Conservation (phyloP, 1,139 yeast species). For the Groenewaldozyma sp. region DNA sequence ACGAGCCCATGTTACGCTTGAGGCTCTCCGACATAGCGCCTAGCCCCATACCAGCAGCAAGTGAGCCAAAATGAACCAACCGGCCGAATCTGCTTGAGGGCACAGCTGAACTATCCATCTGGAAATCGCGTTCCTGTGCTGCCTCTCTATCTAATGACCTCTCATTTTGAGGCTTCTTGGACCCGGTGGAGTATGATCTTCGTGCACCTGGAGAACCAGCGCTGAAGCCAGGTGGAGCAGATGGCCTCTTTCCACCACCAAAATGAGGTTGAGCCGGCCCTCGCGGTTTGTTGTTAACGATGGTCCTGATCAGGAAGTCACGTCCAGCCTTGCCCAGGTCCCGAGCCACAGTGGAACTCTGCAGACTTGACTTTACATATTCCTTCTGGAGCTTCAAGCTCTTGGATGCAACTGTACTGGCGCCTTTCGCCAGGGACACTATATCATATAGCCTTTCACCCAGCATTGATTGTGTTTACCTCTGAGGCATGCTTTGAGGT, state of each 20-base stretch:
- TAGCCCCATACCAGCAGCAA: constrained; percentile 86
- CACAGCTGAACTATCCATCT: constrained; percentile 56
- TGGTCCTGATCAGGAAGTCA: too few species aligned
- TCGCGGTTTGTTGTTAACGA: too few species aligned
- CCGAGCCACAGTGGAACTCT: background rate
- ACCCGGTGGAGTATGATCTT: constrained; percentile 1
- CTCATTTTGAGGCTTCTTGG: background rate
- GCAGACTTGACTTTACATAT: background rate
- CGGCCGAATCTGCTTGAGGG: constrained; percentile 83
- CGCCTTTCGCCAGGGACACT: background rate
- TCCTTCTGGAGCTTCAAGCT: background rate
- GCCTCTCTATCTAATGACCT: constrained; percentile 2
- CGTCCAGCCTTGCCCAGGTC: background rate
- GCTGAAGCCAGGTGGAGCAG: too few species aligned
- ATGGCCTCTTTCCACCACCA: too few species aligned
- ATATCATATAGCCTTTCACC: background rate
- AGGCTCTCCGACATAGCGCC: constrained; percentile 78
- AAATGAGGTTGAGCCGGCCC: too few species aligned
- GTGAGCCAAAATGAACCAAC: constrained; percentile 81
- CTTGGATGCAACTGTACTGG: background rate
- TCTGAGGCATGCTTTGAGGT: too few species aligned
- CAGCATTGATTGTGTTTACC: too few species aligned
- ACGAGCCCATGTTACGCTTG: constrained; percentile 47
- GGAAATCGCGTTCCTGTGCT: constrained; percentile 34
- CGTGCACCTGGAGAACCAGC: too few species aligned